Base-by-base conservation (phyloP, 768 basidiomycete species). In the Coprinopsis marcescibilis region DNA sequence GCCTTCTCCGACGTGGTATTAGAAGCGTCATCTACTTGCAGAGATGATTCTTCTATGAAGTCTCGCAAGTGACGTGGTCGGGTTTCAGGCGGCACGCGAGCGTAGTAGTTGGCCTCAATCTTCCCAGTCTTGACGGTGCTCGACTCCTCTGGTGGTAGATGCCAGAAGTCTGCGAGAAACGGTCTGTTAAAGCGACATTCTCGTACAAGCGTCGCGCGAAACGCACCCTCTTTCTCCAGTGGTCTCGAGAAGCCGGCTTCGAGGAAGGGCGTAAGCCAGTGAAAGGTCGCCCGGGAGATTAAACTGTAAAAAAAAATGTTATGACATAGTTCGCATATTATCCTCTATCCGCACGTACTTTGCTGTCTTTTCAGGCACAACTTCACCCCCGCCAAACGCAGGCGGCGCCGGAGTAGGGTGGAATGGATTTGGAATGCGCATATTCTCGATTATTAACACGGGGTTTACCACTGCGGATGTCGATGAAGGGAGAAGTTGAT, bases 231-330 rank as follows among this genome's bases (percentile, higher is more conserved):
- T 55, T 72, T 69, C 61, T 78, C 65, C 8, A 81, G 53, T 0
- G 80, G 80, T 41, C 80, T 65, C 10, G 77, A 73, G 55, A 74
- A 83, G 1, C 80, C 80, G 12, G 81, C 78, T 24, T 65, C 62
- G 3, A 82, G 65, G 50, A 83, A 71, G 1, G 78, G 68, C 21
- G 62, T 64, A 6, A 82, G 56, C 80, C 80, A 81, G n/a, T 69
- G 63, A 25, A 78, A 74, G 25, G 75, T 50, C 1, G 80, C 57
- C 26, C 65, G 65, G 6, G 77, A 79, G 17, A 75, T 19, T n/a
- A 40, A 46, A 35, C 23, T 43, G 32, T 14, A 30, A 3, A 47
- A n/a, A 12, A 17, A 4, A 15, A 6, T 5, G 19, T 43, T n/a
- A 39, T 12, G 10, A n/a, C 2, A 27, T 15, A 5, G 34, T 21